Percentiles rank a stretch among this genome's conserved stretches.
Conservation (phyloP, 2,329 filamentous ascomycete species). For the Arthrocladium fulminans region DNA sequence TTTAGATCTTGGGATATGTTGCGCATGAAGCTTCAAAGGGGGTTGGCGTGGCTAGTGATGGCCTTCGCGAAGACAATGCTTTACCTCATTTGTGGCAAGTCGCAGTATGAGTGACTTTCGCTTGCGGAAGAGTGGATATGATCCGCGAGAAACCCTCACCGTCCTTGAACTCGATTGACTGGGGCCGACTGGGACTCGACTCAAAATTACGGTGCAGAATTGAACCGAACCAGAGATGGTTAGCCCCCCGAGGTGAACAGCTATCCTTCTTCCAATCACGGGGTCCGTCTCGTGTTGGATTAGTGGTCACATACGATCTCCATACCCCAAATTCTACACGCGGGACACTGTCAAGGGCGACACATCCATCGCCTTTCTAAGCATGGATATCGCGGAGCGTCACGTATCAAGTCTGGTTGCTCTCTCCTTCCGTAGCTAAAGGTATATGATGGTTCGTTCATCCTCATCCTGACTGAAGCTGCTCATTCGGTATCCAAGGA, state of each 20-base stretch:
- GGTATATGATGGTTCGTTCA: not conserved
- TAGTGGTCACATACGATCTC: not conserved
- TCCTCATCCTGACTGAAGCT: not conserved
- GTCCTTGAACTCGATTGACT: not conserved
- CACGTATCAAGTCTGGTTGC: not conserved
- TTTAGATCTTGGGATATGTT: too few relatives aligned
- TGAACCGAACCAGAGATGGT: not conserved
- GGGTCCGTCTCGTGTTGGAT: not conserved
- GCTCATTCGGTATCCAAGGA: not conserved
- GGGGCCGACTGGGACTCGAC: not conserved
- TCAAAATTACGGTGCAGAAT: not conserved
- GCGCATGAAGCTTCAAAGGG: too few relatives aligned
- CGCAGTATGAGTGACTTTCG: slow-evolving; percentile 13
- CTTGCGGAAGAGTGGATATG: slow-evolving; percentile 16
- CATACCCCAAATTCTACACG: not conserved
- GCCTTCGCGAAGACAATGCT: not conserved
- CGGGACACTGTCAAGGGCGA: not conserved
- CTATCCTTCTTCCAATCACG: not conserved
- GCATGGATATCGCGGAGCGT: not conserved
- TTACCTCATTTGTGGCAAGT: not conserved
- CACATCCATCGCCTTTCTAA: not conserved
- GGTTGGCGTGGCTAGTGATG: too few relatives aligned
- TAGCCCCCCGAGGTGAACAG: not conserved
- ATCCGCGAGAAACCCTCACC: not conserved
- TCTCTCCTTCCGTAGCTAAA: not conserved